A percentile compares a stretch with the other conserved stretches of the same genome.
These are phyloP conservation scores for Hibiscus syriacus DNA, from an alignment of 345 rosid genomes.

Conservation along the genomic window DNA sequence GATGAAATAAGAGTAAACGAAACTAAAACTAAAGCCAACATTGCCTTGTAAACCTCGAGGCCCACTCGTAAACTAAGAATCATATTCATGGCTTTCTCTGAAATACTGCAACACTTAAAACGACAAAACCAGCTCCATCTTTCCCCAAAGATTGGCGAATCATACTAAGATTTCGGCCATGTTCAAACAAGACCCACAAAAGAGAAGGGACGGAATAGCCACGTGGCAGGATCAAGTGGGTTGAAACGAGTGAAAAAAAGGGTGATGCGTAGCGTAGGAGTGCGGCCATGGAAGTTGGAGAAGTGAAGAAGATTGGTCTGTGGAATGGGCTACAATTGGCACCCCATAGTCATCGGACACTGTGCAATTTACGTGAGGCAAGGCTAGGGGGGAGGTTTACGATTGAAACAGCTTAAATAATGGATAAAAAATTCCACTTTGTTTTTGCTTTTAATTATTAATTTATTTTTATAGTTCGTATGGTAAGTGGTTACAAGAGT, in stretches of 20 bases:
- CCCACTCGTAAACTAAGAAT: conserved; percentile 6
- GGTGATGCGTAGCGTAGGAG: neutral
- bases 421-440: no score
- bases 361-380: conserved; percentile 26
- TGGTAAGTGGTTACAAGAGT: neutral
- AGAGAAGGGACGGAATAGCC: neutral
- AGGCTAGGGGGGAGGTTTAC: conserved; percentile 22
- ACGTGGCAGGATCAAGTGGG: conserved; percentile 21
- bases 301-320: conserved; percentile 61
- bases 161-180: conserved; percentile 14
- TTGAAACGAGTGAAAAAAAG: neutral
- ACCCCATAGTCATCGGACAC: conserved; percentile 29
- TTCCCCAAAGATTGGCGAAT: conserved; percentile 2
- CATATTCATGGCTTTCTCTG: neutral
- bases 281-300: conserved; percentile 43
- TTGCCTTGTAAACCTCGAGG: conserved; percentile 17
- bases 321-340: conserved; percentile 53
- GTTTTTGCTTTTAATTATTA: no score
- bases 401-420: conserved; percentile 9
- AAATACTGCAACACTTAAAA: neutral
- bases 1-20: conserved; percentile 24
- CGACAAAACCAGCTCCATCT: neutral
- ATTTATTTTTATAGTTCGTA: no score
- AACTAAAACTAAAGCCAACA: conserved; percentile 28
- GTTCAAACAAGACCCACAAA: conserved; percentile 18